Evolutionary conservation across 129 eudicot species (phyloP).

Genomic region (Dittrichia graveolens): DNA sequence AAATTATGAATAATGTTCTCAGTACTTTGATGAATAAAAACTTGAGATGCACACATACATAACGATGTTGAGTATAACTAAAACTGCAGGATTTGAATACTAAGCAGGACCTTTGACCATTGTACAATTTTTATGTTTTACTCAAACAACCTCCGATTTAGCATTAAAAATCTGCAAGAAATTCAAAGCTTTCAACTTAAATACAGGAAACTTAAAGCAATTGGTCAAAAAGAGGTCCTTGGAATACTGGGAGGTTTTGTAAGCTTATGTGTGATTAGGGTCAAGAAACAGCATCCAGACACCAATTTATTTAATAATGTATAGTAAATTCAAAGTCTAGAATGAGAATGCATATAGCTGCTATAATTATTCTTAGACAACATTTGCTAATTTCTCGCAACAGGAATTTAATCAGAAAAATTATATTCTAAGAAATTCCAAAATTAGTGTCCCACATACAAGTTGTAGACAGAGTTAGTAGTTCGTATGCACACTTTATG

Average conservation of each 20-base stretch:
- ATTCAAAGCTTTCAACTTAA: constrained; percentile 23
- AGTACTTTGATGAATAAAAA: too few species aligned
- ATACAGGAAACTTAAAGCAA: constrained; percentile 20
- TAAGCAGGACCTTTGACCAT: too few species aligned
- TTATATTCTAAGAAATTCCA: constrained; percentile 12
- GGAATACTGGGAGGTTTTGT: constrained; percentile 14
- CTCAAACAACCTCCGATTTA: too few species aligned
- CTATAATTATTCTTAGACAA: constrained; percentile 27
- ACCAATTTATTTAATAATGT: constrained; percentile 12
- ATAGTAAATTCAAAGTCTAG: constrained; percentile 4
- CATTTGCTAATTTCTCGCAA: constrained; percentile 15
- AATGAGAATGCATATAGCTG: constrained; percentile 22
- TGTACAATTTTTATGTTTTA: too few species aligned
- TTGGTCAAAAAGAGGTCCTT: constrained; percentile 34
- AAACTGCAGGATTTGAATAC: background rate
- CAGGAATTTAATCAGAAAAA: background rate
- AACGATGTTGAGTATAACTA: too few species aligned
- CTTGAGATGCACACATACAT: too few species aligned
- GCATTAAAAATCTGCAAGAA: too few species aligned
- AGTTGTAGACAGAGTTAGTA: constrained; percentile 1
- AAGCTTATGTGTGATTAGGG: constrained; percentile 31
- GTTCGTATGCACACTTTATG: background rate
- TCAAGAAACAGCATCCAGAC: constrained; percentile 19
- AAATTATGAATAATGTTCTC: too few species aligned
- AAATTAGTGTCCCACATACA: background rate